Conservation (phyloP, 1,284 basidiomycete species). For the Salmacisia buchloeana region DNA sequence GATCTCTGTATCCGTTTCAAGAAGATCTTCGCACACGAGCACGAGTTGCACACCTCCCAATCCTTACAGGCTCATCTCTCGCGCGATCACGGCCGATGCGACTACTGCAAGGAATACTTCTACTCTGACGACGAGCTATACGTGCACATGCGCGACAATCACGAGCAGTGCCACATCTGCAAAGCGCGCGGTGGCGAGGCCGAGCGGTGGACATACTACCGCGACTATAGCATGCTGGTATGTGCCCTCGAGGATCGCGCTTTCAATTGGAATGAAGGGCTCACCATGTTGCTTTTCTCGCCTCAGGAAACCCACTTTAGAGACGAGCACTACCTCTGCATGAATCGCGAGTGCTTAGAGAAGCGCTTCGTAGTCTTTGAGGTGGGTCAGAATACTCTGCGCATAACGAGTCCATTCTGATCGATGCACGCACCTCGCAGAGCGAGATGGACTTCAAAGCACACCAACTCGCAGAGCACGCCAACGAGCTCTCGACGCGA, state of each 20-base stretch:
- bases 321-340: slow-evolving; percentile 69
- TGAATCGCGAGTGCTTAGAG: slow-evolving; percentile 67
- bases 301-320: slow-evolving; percentile 44
- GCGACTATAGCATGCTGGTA: slow-evolving; percentile 47
- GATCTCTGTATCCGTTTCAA: slow-evolving; percentile 83
- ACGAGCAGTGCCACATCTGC: slow-evolving; percentile 96
- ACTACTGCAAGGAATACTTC: slow-evolving; percentile 84
- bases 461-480: slow-evolving; percentile 82
- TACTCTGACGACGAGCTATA: slow-evolving; percentile 90
- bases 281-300: background rate
- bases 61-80: slow-evolving; percentile 69
- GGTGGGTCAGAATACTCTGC: too few species aligned
- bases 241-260: background rate
- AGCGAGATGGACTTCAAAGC: slow-evolving; percentile 82
- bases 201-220: slow-evolving; percentile 42
- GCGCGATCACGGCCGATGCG: slow-evolving; percentile 74
- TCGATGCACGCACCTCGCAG: background rate
- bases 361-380: slow-evolving; percentile 92
- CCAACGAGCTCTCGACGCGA: slow-evolving; percentile 68
- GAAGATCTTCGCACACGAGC: slow-evolving; percentile 94
- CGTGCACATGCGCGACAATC: slow-evolving; percentile 82
- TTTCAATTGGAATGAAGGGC: background rate
- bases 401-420: too few species aligned
- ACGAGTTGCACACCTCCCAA: slow-evolving; percentile 70
- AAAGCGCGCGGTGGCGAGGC: slow-evolving; percentile 35